Evolutionary conservation across 176 grass and related monocot genomes (phyloP), one percentile per base, ranked within the genome.

Genomic region (Aegilops tauschii): DNA sequence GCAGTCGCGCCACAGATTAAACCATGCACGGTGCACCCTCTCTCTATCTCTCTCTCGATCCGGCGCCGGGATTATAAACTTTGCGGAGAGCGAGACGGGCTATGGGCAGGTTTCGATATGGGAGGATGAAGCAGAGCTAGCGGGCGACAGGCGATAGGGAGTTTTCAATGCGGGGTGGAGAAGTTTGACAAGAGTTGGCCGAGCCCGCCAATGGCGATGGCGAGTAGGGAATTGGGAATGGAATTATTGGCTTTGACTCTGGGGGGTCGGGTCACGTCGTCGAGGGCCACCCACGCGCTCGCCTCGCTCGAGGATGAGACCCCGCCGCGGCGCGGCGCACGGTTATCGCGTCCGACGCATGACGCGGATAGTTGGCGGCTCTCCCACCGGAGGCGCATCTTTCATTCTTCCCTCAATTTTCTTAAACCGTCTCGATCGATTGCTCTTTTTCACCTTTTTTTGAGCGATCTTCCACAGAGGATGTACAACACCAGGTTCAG

Each of bases 11-110:
- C 74, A 80, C 67, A 7, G 2, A 54, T 54, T 18, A 70, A 82
- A 90, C 83, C 83, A 82, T 71, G 83, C 83, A 47, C 62, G 35
- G 7, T 36, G 35, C 35, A 36, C 35, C 35, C 35, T 36, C 35
- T 25, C 23, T 25, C 23, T 25, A 25, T 65, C 81, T 4, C 14
- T 14, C 3, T 76, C 72, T 61, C 58, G 84, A 39, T 66, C 23
- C 30, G 18, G 76, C 66, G 32, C 79, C 29, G 84, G 74, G 73
- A 87, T 27, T 42, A 86, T 86, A 81, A 65, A 65, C 73, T 82
- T 40, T 61, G 73, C 25, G 67, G 27, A 5, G 44, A 47, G 20
- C 20, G 67, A 18, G 70, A 6, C 3, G 76, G 40, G 66, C 75
- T 64, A 73, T 18, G 67, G 54, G 74, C 20, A 9, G 20, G 44